Evolutionary conservation across 352 stramenopile species (phyloP), one percentile per base, ranked within the genome.

Genomic region (Saprolegnia parasitica): DNA sequence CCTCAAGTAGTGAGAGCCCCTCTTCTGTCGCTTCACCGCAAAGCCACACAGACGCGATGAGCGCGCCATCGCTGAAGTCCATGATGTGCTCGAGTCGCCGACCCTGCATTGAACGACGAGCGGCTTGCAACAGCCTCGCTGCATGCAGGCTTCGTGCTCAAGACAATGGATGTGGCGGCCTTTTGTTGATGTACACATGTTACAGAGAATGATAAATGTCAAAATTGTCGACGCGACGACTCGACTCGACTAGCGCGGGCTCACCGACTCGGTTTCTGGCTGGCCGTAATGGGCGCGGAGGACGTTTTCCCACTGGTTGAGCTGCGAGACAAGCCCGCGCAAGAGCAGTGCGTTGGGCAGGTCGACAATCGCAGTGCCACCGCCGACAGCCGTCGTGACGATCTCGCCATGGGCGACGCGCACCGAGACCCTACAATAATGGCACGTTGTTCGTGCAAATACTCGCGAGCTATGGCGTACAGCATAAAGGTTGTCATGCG

Each of bases 401-500:
- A 60, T 40, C 20, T 60, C 52, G 35, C 35, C 35, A 20, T 60
- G 24, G 1, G 35, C 35, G 3, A 60, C 52, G 35, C 52, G 52
- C 13, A 60, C 52, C 16, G 52, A 60, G 11, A 60, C 52, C 52
- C 52, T 60, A 60, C 20, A 4, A 9, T 39, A 15, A 39, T 60
- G 11, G 9, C 16, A 21, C 10, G 2, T 16, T 42, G 24, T 24
- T 60, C 20, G 9, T 13, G 1, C 10, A 60, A 9, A 35, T 9
- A 1, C 3, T 11, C 13, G 3, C 8, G 52, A 60, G 9, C 11
- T 60, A 6, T 6, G n/a, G 24, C 35, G 16, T 60, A 60, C 52
- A 60, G 11, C 52, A 60, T 60, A 40, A 60, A 60, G 35, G 52
- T 60, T 60, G 52, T 60, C 52, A 60, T 60, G 35, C 52, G 52